Evolutionary conservation across 2,329 filamentous ascomycete species (phyloP).

Genomic region (Sordariomycetes sp.): DNA sequence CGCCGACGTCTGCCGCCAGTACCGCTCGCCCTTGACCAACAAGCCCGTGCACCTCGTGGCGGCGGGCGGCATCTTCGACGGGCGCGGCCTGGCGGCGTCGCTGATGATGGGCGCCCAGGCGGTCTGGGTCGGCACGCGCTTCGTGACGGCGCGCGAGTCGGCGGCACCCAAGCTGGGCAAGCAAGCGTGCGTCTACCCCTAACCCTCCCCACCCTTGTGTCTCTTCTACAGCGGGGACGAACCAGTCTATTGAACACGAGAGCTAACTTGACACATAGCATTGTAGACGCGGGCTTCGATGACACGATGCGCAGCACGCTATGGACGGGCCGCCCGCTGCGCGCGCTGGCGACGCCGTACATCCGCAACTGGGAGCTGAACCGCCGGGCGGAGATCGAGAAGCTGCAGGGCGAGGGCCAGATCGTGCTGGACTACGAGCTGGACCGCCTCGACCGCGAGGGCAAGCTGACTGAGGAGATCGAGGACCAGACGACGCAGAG

Average conservation of each 20-base stretch:
- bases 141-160: conserved; percentile 78
- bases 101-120: conserved; percentile 82
- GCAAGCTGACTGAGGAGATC: no score
- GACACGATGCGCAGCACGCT: conserved; percentile 79
- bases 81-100: conserved; percentile 68
- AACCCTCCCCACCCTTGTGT: no score
- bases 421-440: conserved; percentile 77
- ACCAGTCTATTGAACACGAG: no score
- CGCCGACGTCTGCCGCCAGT: conserved; percentile 68
- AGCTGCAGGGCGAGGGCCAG: conserved; percentile 64
- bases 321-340: conserved; percentile 68
- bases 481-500: no score
- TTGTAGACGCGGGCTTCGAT: conserved; percentile 39
- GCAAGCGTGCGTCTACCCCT: conserved; percentile 66
- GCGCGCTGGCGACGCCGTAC: conserved; percentile 76
- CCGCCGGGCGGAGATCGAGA: conserved; percentile 58
- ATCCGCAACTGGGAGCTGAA: conserved; percentile 69
- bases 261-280: no score
- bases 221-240: no score
- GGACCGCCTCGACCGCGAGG: conserved; percentile 27
- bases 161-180: conserved; percentile 76
- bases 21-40: conserved; percentile 61
- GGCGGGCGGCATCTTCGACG: conserved; percentile 79
- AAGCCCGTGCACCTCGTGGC: conserved; percentile 73
- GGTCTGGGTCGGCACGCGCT: conserved; percentile 91